A percentile compares a stretch with the other conserved stretches of the same genome.
phyloP scores from a whole-genome alignment of 73 alveolate species.

The Tetrahymena borealis region DNA sequence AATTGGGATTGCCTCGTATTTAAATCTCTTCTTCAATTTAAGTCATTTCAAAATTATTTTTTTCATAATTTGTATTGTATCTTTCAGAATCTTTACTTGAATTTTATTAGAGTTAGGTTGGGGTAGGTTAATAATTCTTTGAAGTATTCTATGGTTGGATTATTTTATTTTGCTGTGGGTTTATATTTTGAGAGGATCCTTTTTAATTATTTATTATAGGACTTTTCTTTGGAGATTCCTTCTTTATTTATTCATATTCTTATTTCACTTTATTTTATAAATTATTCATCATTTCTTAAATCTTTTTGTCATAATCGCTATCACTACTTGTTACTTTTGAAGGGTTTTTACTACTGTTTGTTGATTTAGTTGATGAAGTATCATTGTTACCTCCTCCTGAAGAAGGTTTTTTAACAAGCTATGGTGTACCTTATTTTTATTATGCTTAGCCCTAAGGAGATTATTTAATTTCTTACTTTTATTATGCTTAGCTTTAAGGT shows the following conservation, averaged over 20 bases:
- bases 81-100: neutral
- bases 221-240: neutral
- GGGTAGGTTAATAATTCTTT: neutral
- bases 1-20: neutral
- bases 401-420: neutral
- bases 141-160: neutral
- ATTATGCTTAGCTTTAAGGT: neutral
- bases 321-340: neutral
- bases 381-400: neutral
- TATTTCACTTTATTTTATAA: neutral
- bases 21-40: neutral
- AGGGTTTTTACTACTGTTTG: neutral
- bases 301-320: neutral
- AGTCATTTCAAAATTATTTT: neutral
- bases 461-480: neutral
- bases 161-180: neutral
- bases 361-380: neutral
- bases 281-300: neutral
- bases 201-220: neutral
- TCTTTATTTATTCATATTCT: neutral
- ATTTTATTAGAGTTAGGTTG: neutral
- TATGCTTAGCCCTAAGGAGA: neutral
- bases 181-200: neutral
- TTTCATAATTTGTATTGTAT: neutral
- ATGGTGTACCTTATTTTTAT: neutral